These are phyloP conservation scores for Discostella stelligeroides DNA, from an alignment of 108 stramenopile species.

Conservation along the genomic window DNA sequence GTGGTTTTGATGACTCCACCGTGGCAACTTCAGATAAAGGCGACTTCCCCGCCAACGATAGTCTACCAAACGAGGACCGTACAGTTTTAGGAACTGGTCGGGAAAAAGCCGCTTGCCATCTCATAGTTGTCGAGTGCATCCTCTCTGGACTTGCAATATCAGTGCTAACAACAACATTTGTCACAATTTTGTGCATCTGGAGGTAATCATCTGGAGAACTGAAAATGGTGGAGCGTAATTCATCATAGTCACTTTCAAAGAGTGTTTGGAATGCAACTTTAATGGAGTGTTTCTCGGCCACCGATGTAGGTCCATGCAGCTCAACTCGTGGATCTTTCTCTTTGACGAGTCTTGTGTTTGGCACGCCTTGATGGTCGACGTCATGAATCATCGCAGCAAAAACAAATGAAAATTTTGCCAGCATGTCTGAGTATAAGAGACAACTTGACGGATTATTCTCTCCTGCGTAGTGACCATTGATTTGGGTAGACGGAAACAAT, in stretches of 20 bases:
- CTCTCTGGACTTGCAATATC: slow-evolving; percentile 52
- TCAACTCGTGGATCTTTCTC: slow-evolving; percentile 58
- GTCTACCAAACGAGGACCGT: slow-evolving; percentile 9
- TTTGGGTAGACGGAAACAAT: background rate
- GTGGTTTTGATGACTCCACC: slow-evolving; percentile 40
- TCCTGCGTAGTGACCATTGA: slow-evolving; percentile 1
- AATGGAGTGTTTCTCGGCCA: slow-evolving; percentile 59
- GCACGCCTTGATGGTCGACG: slow-evolving; percentile 62
- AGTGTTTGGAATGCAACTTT: slow-evolving; percentile 46
- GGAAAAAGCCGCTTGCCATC: slow-evolving; percentile 47
- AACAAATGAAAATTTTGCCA: slow-evolving; percentile 56
- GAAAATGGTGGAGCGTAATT: slow-evolving; percentile 25
- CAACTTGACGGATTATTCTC: slow-evolving; percentile 18
- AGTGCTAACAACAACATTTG: slow-evolving; percentile 37
- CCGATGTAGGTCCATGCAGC: slow-evolving; percentile 43
- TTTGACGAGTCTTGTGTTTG: slow-evolving; percentile 56
- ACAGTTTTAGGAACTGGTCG: background rate
- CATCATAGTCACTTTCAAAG: slow-evolving; percentile 34
- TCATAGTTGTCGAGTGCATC: slow-evolving; percentile 36
- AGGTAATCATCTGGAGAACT: slow-evolving; percentile 43
- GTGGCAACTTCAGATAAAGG: slow-evolving; percentile 38
- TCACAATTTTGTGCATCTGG: slow-evolving; percentile 41
- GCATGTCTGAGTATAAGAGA: slow-evolving; percentile 39
- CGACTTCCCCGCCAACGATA: slow-evolving; percentile 23
- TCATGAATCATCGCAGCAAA: slow-evolving; percentile 56